Conservation (phyloP, 2,329 filamentous ascomycete genomes). For the Bipolaris cookei region DNA sequence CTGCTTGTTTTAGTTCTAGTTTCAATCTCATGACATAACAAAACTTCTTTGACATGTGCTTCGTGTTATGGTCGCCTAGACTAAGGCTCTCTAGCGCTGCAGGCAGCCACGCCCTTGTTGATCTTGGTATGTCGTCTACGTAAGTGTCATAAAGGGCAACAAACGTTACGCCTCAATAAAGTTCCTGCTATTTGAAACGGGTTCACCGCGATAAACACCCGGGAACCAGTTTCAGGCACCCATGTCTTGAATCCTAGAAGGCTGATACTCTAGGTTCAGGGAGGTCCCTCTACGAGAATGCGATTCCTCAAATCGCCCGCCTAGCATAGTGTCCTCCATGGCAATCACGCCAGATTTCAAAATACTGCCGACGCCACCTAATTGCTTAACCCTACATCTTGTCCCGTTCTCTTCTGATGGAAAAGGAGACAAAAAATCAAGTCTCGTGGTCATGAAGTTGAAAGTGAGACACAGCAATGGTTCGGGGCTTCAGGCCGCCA, state of each 20-base stretch:
- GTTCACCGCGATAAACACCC: neutral
- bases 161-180: neutral
- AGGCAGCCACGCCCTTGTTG: neutral
- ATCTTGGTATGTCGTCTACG: neutral
- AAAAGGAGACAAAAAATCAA: too few relatives aligned
- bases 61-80: neutral
- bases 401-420: too few relatives aligned
- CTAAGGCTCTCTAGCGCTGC: neutral
- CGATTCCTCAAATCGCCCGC: neutral
- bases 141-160: neutral
- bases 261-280: too few relatives aligned
- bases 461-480: too few relatives aligned
- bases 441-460: too few relatives aligned
- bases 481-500: too few relatives aligned
- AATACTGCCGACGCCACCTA: too few relatives aligned
- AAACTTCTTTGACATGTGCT: neutral
- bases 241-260: neutral
- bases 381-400: too few relatives aligned
- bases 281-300: too few relatives aligned
- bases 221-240: too few relatives aligned
- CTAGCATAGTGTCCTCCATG: neutral
- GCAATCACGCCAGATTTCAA: neutral
- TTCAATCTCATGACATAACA: constrained; percentile 8
- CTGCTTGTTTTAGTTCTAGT: constrained; percentile 4
- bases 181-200: neutral